Evolutionary conservation across 2,329 filamentous ascomycete species (phyloP), one percentile per base, ranked within the genome.

Genomic region (Stemphylium lycopersici): DNA sequence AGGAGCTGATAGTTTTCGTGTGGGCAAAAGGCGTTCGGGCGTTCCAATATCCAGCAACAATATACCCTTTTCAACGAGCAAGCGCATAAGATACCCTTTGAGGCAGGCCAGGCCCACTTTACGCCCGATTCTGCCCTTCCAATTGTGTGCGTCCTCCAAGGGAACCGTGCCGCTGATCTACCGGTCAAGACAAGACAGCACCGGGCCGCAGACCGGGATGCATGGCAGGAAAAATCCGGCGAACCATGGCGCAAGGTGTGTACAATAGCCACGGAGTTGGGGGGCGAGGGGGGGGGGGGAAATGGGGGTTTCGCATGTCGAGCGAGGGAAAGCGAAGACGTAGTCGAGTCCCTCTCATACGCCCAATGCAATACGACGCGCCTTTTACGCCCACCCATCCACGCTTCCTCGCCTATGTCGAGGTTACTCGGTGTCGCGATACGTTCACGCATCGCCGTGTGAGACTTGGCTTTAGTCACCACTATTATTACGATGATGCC

Each of bases 201-300:
- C 49, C 55, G 43, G 45, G 47, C 52, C 52, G 55, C 40, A 24
- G 36, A 41, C 52, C n/a, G 26, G 55, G 55, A 44, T 49, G 16
- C 10, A 36, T 45, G 31, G 42, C 20, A 15, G 13, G 16, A 36
- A 45, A 20, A 45, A 26, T 42, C 20, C 39, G 45, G 24, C 41
- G 52, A 55, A 55, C 39, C 38, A 55, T 24, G 24, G 16, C 36
- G 48, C 5, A 40, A 31, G n/a, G 22, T 44, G 26, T 42, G 16
- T 18, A 46, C 22, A 38, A 52, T 52, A 58, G 53, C 55, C 55
- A 29, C 26, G 26, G 26, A 29, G 26, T 29, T 29, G 10, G 26
- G 26, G 26, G 26, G 3, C 3, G 6, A 11, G 2, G 6, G 6
- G 3, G 7, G 26, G 26, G 26, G n/a, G n/a, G n/a, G n/a, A n/a